Evolutionary conservation across 2,329 filamentous ascomycete species (phyloP).

Genomic region (Blastomyces gilchristii): DNA sequence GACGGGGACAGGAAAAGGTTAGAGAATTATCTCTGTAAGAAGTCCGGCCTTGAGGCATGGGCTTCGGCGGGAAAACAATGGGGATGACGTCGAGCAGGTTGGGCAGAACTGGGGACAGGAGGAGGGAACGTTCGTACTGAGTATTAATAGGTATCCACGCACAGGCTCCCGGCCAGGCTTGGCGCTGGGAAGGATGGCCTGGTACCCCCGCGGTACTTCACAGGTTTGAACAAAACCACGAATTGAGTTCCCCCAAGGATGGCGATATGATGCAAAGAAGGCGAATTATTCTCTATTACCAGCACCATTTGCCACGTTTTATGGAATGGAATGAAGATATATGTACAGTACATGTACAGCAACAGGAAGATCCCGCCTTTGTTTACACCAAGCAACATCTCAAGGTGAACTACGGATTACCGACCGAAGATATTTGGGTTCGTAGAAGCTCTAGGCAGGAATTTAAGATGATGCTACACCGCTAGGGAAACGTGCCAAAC

Average conservation of each 20-base stretch:
- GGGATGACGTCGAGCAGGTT: constrained; percentile 6
- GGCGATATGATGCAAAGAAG: neutral
- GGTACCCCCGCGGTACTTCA: neutral
- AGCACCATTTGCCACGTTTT: neutral
- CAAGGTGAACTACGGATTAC: too few species aligned
- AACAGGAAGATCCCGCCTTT: too few species aligned
- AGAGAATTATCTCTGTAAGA: neutral
- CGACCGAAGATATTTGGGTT: too few species aligned
- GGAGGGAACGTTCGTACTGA: neutral
- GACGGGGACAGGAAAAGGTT: neutral
- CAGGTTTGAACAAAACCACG: neutral
- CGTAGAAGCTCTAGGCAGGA: too few species aligned
- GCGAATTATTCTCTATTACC: neutral
- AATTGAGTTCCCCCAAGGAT: neutral
- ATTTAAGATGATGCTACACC: too few species aligned
- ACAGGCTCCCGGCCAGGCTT: neutral
- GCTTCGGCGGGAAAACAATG: neutral
- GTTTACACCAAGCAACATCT: too few species aligned
- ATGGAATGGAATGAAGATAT: neutral
- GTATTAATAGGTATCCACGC: neutral
- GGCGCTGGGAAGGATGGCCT: neutral
- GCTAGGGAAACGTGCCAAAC: too few species aligned
- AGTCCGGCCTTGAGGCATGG: neutral
- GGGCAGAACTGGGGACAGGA: neutral
- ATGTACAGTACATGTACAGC: neutral